A percentile compares a stretch with the other conserved stretches of the same genome.
Conservation (phyloP, 768 basidiomycete species). For the Pulveroboletus sp. region DNA sequence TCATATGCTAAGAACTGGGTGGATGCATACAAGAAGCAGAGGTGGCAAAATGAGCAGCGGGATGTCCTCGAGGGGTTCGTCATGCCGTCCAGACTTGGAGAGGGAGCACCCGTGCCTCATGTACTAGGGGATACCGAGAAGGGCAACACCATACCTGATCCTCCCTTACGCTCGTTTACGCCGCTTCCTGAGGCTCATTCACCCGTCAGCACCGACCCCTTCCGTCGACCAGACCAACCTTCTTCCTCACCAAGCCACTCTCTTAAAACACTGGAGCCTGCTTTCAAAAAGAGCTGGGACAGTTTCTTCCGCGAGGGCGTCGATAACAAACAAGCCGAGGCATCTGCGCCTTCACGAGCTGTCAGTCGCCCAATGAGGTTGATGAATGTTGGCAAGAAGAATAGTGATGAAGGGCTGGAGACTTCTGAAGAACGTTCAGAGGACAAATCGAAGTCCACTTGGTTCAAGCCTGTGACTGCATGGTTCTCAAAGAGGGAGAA, state of each 20-base stretch:
- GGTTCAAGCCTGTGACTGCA: constrained; percentile 38
- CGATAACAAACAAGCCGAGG: constrained; percentile 18
- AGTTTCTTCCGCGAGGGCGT: constrained; percentile 39
- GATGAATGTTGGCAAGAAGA: constrained; percentile 44
- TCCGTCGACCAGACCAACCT: constrained; percentile 36
- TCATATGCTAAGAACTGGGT: constrained; percentile 51
- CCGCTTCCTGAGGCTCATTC: constrained; percentile 44
- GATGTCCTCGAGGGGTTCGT: constrained; percentile 44
- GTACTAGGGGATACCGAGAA: constrained; percentile 23
- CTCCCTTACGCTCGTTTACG: constrained; percentile 45
- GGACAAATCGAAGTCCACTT: constrained; percentile 23
- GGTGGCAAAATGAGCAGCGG: constrained; percentile 53
- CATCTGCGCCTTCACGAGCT: constrained; percentile 22
- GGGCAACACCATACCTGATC: constrained; percentile 15
- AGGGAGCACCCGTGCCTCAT: constrained; percentile 15
- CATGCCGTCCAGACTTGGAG: constrained; percentile 17
- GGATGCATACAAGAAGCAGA: constrained; percentile 46
- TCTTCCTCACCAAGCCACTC: constrained; percentile 26
- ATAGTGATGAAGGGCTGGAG: constrained; percentile 23
- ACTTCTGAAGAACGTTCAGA: constrained; percentile 23
- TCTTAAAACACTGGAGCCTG: constrained; percentile 26
- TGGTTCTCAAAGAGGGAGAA: constrained; percentile 29
- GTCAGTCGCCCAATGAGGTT: constrained; percentile 39
- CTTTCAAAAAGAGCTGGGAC: constrained; percentile 43
- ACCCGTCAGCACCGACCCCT: constrained; percentile 31